These are phyloP conservation scores for Boletus subcaerulescens DNA, from an alignment of 768 basidiomycete species.

Conservation along the genomic window DNA sequence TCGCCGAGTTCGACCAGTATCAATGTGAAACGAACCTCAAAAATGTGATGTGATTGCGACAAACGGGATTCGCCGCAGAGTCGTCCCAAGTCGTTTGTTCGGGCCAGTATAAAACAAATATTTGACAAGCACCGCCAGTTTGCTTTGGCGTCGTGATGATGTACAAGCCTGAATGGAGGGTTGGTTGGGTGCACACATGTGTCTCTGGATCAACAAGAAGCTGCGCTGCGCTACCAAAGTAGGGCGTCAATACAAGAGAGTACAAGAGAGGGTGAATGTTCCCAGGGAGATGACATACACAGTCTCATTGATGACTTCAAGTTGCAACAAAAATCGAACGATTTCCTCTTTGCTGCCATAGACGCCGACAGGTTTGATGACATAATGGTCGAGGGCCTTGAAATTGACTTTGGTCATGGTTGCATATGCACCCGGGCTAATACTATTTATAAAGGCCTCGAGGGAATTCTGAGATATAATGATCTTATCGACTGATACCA, in stretches of 20 bases:
- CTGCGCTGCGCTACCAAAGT: background rate
- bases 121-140: conserved; percentile 9
- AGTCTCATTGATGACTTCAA: conserved; percentile 35
- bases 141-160: conserved; percentile 10
- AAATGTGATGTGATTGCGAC: conserved; percentile 55
- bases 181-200: conserved; percentile 1
- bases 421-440: conserved; percentile 49
- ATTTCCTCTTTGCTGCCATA: conserved; percentile 57
- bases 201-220: conserved; percentile 3
- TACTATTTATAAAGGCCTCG: conserved; percentile 43
- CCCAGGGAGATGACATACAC: conserved; percentile 33
- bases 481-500: conserved; percentile 16
- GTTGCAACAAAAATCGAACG: conserved; percentile 39
- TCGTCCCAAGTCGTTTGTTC: conserved; percentile 38
- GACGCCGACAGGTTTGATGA: conserved; percentile 33
- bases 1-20: too few species aligned
- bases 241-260: background rate
- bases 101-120: conserved; percentile 61
- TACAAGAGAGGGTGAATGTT: background rate
- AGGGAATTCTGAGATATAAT: conserved; percentile 55
- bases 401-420: conserved; percentile 45
- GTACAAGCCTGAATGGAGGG: conserved; percentile 23
- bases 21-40: conserved; percentile 44
- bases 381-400: conserved; percentile 41
- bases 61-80: conserved; percentile 37